Percentiles rank a stretch among this genome's conserved stretches.
These are phyloP conservation scores for Pseudogymnoascus sp. DNA, from an alignment of 2,329 filamentous ascomycete genomes.

Conservation along the genomic window DNA sequence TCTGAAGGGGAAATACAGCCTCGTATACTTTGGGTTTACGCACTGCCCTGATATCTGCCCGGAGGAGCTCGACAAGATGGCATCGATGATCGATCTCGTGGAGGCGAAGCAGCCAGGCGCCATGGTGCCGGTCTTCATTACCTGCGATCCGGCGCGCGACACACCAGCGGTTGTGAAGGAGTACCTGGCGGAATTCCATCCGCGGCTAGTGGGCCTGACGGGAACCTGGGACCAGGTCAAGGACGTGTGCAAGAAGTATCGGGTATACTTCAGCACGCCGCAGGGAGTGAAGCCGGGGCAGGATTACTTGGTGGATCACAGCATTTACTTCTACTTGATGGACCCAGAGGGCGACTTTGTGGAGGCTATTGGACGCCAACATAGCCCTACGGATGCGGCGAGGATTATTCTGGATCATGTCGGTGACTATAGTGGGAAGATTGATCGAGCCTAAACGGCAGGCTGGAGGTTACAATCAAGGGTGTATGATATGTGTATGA, in stretches of 20 bases:
- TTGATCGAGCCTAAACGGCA: constrained; percentile 6
- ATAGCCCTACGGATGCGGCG: constrained; percentile 79
- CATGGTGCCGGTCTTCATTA: constrained; percentile 67
- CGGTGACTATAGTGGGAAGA: constrained; percentile 57
- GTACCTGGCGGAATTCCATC: constrained; percentile 89
- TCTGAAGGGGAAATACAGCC: constrained; percentile 76
- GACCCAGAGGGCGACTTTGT: constrained; percentile 98
- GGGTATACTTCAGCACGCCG: constrained; percentile 96
- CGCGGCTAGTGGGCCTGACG: constrained; percentile 76
- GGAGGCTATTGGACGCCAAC: constrained; percentile 89
- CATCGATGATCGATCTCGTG: constrained; percentile 77
- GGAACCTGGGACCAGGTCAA: constrained; percentile 93
- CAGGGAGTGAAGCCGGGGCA: constrained; percentile 80
- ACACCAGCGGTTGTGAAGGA: constrained; percentile 74
- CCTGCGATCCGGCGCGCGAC: constrained; percentile 89
- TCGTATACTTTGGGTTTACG: constrained; percentile 97
- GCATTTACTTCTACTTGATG: constrained; percentile 99
- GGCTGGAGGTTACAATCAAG: not conserved
- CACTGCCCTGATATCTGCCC: constrained; percentile 98
- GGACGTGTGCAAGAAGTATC: constrained; percentile 86
- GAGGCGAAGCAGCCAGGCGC: constrained; percentile 39
- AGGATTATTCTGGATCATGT: constrained; percentile 81
- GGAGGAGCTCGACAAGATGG: constrained; percentile 99
- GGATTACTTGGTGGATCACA: constrained; percentile 97
- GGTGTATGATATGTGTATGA: constrained; percentile 1